A percentile compares a stretch with the other conserved stretches of the same genome.
Conservation (phyloP, 225 moss, liverwort and hornwort genomes). For the Bryum argenteum region DNA sequence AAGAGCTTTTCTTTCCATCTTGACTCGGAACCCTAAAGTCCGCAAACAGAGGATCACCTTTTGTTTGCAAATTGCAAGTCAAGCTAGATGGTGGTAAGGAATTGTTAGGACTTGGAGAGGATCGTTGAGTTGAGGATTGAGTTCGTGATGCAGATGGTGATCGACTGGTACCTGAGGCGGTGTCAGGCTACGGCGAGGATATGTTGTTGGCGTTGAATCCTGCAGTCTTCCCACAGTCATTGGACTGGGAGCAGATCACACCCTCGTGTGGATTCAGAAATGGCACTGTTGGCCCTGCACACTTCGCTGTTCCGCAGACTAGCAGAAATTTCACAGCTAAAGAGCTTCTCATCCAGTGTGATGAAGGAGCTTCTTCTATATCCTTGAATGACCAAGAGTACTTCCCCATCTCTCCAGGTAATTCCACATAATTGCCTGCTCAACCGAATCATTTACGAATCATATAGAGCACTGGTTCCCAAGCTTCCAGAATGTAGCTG, state of each 20-base stretch:
- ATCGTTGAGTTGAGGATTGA: too few relatives aligned
- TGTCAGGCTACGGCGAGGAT: conserved; percentile 25
- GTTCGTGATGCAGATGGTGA: conserved; percentile 29
- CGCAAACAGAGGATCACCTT: too few relatives aligned
- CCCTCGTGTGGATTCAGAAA: conserved; percentile 39
- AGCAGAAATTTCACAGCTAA: not conserved
- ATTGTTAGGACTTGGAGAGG: too few relatives aligned
- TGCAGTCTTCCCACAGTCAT: conserved; percentile 30
- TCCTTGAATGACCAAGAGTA: conserved; percentile 45
- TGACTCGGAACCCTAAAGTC: too few relatives aligned
- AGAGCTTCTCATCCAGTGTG: conserved; percentile 35
- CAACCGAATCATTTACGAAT: too few relatives aligned
- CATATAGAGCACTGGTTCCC: too few relatives aligned
- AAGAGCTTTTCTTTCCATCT: too few relatives aligned
- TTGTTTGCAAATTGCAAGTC: too few relatives aligned
- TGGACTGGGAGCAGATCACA: conserved; percentile 28
- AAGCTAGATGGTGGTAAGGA: too few relatives aligned
- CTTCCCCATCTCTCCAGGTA: conserved; percentile 40
- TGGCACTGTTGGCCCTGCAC: conserved; percentile 39
- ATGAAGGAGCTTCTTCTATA: conserved; percentile 41
- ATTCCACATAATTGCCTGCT: conserved; percentile 1
- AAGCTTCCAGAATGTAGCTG: too few relatives aligned
- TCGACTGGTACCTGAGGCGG: conserved; percentile 27
- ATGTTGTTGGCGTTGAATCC: conserved; percentile 37
- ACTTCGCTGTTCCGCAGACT: conserved; percentile 17